Evolutionary conservation across 805 yeast genomes (phyloP), one percentile per base, ranked within the genome.

Genomic region (Yamadazyma laniorum): DNA sequence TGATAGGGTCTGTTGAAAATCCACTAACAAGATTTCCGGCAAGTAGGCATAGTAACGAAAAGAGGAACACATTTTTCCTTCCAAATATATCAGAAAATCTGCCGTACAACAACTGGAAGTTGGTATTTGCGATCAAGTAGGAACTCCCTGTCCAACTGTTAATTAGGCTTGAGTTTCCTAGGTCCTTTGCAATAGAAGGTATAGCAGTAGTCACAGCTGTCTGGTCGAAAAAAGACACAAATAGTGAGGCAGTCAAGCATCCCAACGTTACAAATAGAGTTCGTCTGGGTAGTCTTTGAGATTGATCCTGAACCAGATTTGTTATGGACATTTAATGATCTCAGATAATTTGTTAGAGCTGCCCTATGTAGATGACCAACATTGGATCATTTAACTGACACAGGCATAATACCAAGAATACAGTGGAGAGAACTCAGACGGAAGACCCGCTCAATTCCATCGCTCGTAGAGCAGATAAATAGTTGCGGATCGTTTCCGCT

Each of bases 21-120:
- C 55, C 80, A 67, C 45, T 65, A 37, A 21, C 70, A 45, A 56
- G 67, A 63, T 27, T 80, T 15, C 69, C 78, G 1, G 73, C 27
- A 0, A 66, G 66, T 42, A 77, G 72, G 47, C 75, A 56, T 14
- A 53, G 55, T 33, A 76, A 72, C 1, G 76, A 74, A 29, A 60
- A 44, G 3, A 76, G 41, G 8, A 77, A 55, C 11, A 74, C 65
- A 7, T 61, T 56, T 38, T 70, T 70, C 34, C 85, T 60, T 4
- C 85, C 84, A 45, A 73, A 65, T 15, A 85, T 74, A 47, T 85
- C 93, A 29, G 84, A 74, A 27, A 83, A 63, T 39, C 82, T 75
- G 4, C 93, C 93, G 37, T 78, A 81, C 21, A 84, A 55, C 1
- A 89, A 89, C 57, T 83, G 90, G 56, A 83, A 81, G 2, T 85